Base-by-base conservation (phyloP, 192 early-diverging fungal genomes). In the Backusella psychrophila region DNA sequence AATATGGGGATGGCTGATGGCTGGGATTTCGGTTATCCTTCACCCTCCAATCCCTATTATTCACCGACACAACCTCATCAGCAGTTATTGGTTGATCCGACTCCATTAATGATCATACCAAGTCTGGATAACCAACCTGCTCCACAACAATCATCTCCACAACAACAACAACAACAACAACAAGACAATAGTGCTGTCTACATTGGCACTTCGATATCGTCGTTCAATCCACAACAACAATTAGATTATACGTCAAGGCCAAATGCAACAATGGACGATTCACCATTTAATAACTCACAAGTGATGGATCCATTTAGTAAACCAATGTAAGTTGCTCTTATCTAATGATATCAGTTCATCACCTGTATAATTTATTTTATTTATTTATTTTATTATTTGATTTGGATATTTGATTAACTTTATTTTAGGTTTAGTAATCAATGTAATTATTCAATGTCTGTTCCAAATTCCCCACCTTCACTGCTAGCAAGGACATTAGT, bases 1-100 rank as follows among this genome's bases (percentile, higher is more conserved):
- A 38, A 69, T 41, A 69, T 69, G 68, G 68, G 68, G 11, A 69
- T 69, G 68, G 68, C 68, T 41, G 68, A 69, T 69, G 68, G 68
- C 21, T 69, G 68, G 68, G 68, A 69, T 38, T 69, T 69, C n/a
- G 68, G 68, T 21, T 39, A 41, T 12, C 68, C 68, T 39, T 69
- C 68, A 14, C 68, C 68, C 3, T 38, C 36, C 11, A 69, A 69
- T 17, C 68, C 68, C 3, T 69, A 69, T 36, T 69, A 69, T 38
- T 69, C 68, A 38, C 68, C 68, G 19, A 69, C 68, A 11, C 68
- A 41, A 69, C 17, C 68, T 39, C 33, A 19, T 36, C 33, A 69
- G 4, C 34, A 35, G 5, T 21, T 71, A 23, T 78, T 84, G 75
- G 78, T 74, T n/a, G 44, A 77, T 11, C 56, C 56, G 4, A 63